These are phyloP conservation scores for Trichothecium sympodiale DNA, from an alignment of 2,329 filamentous ascomycete genomes.

Conservation along the genomic window DNA sequence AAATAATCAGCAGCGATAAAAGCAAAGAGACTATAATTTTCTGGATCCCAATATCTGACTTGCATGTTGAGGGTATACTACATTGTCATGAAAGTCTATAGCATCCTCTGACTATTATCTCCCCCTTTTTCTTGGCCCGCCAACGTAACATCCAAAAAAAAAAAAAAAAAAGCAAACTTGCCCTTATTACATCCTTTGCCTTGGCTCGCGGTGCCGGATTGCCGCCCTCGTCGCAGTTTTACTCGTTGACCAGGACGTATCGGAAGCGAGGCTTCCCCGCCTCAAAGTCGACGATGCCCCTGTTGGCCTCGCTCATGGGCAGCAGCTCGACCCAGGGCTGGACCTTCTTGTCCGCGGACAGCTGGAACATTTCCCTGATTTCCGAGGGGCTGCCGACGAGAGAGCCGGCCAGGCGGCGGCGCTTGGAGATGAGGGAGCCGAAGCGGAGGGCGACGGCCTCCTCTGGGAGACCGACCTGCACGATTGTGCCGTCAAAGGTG, in stretches of 20 bases:
- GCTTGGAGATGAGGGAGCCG: conserved; percentile 44
- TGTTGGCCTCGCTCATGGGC: conserved; percentile 40
- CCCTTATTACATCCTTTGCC: too few species aligned
- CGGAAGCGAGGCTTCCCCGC: conserved; percentile 34
- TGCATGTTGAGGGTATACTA: too few species aligned
- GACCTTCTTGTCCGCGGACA: conserved; percentile 41
- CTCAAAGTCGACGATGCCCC: conserved; percentile 40
- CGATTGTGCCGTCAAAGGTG: conserved; percentile 11
- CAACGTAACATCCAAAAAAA: too few species aligned
- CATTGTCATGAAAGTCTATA: too few species aligned
- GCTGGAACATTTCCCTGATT: conserved; percentile 44
- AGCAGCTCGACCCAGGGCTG: conserved; percentile 42
- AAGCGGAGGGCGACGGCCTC: conserved; percentile 31
- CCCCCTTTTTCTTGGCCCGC: too few species aligned
- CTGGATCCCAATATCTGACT: too few species aligned
- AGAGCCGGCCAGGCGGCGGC: conserved; percentile 31
- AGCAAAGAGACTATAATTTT: too few species aligned
- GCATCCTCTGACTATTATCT: too few species aligned
- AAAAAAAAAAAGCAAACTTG: too few species aligned
- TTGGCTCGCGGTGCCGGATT: too few species aligned
- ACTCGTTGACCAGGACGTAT: conserved; percentile 29
- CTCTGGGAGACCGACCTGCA: conserved; percentile 38
- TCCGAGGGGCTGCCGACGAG: conserved; percentile 29
- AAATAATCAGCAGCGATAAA: too few species aligned
- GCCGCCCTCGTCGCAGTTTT: too few species aligned